phyloP scores from a whole-genome alignment of 768 basidiomycete genomes.

The Podaxis sp. region DNA sequence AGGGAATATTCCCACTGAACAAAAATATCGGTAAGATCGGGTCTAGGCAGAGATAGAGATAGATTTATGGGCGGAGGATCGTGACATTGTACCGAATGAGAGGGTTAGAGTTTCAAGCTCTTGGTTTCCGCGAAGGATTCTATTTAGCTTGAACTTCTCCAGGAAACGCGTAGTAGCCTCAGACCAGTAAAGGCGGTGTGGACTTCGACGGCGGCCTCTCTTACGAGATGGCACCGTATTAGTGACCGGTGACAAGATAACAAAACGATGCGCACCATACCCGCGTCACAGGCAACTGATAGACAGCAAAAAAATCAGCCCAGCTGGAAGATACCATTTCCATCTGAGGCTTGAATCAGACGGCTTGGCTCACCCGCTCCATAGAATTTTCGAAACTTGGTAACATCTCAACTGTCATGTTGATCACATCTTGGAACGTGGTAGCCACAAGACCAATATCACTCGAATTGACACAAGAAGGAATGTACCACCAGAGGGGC shows the following conservation, averaged over 20 bases:
- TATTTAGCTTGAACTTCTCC: not conserved
- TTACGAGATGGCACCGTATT: not conserved
- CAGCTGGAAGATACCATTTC: not conserved
- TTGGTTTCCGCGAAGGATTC: constrained; percentile 4
- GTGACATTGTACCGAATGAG: constrained; percentile 6
- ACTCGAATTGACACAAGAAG: not conserved
- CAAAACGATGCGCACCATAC: not conserved
- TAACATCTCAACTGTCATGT: not conserved
- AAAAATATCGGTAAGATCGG: not conserved
- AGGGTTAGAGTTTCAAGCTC: constrained; percentile 5
- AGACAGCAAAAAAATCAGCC: not conserved
- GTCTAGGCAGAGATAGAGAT: not conserved
- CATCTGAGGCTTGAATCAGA: not conserved
- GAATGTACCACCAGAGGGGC: not conserved
- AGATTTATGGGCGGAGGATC: constrained; percentile 1
- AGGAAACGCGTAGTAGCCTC: not conserved
- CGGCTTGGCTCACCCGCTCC: not conserved
- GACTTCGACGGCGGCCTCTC: not conserved
- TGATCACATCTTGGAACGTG: not conserved
- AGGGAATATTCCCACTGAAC: not conserved
- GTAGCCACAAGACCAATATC: not conserved
- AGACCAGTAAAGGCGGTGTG: not conserved
- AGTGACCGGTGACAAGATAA: not conserved
- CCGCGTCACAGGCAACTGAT: not conserved
- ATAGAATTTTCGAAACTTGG: not conserved